Percentiles rank a stretch among this genome's conserved stretches.
These are phyloP conservation scores for Moricandia moricandioides DNA, from an alignment of 345 rosid species.

Conservation along the genomic window DNA sequence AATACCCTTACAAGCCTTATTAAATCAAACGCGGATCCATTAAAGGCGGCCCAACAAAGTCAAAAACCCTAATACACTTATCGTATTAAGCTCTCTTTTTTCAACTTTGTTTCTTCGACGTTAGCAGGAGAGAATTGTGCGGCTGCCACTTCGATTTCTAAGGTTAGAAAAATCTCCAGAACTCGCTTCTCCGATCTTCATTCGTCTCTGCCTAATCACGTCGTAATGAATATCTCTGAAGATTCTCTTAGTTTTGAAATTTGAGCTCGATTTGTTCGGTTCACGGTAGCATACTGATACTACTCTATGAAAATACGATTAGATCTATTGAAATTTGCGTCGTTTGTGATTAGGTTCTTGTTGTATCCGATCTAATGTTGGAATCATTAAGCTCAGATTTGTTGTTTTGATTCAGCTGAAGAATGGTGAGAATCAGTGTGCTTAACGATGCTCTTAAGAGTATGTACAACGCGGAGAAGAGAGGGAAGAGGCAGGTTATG, in stretches of 20 bases:
- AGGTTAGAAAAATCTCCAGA: conserved; percentile 6
- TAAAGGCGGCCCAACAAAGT: background rate
- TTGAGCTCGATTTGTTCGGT: background rate
- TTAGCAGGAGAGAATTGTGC: conserved; percentile 6
- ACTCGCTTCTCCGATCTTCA: background rate
- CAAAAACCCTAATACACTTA: conserved; percentile 22
- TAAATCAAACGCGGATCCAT: background rate
- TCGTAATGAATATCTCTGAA: too few species aligned
- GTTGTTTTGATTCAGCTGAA: conserved; percentile 17
- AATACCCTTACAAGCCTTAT: background rate
- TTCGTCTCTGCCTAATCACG: background rate
- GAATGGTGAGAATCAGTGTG: conserved; percentile 76
- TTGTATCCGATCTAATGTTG: background rate
- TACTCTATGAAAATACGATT: background rate
- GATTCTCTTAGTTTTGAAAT: background rate
- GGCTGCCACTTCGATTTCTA: conserved; percentile 21
- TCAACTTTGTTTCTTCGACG: background rate
- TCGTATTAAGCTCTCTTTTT: conserved; percentile 13
- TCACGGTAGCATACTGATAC: background rate
- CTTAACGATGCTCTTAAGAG: conserved; percentile 84
- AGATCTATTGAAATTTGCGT: background rate
- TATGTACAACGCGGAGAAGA: conserved; percentile 82
- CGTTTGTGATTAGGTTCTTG: background rate
- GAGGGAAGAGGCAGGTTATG: conserved; percentile 80
- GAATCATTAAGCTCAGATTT: background rate